phyloP scores from a whole-genome alignment of 2,329 filamentous ascomycete genomes.

The Pseudocercospora cruenta region DNA sequence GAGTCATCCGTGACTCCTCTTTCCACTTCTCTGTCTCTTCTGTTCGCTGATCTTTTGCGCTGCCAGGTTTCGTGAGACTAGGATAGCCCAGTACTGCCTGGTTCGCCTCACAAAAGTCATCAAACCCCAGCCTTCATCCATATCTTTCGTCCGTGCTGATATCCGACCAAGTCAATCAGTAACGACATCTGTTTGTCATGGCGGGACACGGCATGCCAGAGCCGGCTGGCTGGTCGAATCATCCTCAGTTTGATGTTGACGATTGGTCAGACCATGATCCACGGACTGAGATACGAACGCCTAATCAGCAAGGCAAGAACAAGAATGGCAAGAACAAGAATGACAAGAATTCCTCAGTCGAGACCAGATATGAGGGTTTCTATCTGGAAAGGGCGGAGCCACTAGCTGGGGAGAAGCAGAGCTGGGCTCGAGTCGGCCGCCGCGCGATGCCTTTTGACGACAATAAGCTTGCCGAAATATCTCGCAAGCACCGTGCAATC shows the following conservation, averaged over 20 bases:
- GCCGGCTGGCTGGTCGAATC: background rate
- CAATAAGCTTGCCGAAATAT: conserved; percentile 11
- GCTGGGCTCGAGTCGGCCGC: conserved; percentile 10
- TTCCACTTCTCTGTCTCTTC: background rate
- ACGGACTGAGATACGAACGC: background rate
- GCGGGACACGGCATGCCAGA: background rate
- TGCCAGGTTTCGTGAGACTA: background rate
- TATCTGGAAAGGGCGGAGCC: conserved; percentile 7
- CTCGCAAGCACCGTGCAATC: conserved; percentile 6
- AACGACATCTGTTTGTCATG: background rate
- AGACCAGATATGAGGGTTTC: conserved; percentile 7
- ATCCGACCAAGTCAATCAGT: background rate
- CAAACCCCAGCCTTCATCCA: background rate
- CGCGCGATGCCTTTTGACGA: conserved; percentile 5
- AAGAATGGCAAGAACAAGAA: conserved; percentile 9
- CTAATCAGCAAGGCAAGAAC: background rate
- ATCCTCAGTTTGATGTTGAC: background rate
- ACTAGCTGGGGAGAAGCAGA: background rate
- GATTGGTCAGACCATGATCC: background rate
- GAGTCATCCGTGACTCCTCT: background rate
- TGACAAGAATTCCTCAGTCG: background rate
- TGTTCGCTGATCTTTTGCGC: background rate
- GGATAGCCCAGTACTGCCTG: background rate
- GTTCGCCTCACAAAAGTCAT: background rate
- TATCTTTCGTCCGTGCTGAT: background rate